Evolutionary conservation across 2,329 filamentous ascomycete genomes (phyloP), one percentile per base, ranked within the genome.

Genomic region (Fusarium annulatum): DNA sequence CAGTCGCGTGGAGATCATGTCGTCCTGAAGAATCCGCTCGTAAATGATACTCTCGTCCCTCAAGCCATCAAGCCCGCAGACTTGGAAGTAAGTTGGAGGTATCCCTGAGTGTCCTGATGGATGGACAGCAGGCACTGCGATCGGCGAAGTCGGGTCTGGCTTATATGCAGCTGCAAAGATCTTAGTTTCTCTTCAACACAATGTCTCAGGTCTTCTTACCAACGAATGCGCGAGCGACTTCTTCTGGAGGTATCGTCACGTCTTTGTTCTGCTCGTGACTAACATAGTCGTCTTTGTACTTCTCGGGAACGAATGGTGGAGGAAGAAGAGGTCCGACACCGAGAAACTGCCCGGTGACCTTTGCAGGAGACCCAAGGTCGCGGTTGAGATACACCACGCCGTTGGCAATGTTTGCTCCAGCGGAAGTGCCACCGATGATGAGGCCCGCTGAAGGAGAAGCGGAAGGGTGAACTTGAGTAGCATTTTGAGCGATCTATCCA

Each of bases 11-110:
- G 34, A 12, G 21, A 55, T 41, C 19, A 9, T n/a, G 8, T n/a
- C 2, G 12, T 42, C 23, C 15, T 41, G 23, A 1, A 55, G 36
- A 14, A 55, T 55, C 2, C 19, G 36, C 8, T 55, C 36, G 2
- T 55, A 55, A 42, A 55, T 41, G 23, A 55, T n/a, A n/a, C 51
- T 55, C 34, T 55, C 51, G 4, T 55, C 51, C 26, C 51, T 55
- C 34, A 55, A 4, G 2, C 51, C 51, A 0, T 55, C 51, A 55
- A 55, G 19, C 4, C 51, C 51, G 1, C 51, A 55, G 19, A 42
- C 51, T 10, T 55, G 51, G 5, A 55, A 41, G 26, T 30, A 55
- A 10, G 51, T 55, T 0, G 51, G 34, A 41, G 51, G 51, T 2
- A 55, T 55, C 4, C 26, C 36, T 3, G 26, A 42, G 6, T 55